Conservation (phyloP, 106 monocot genomes). For the Narthecium ossifragum region DNA sequence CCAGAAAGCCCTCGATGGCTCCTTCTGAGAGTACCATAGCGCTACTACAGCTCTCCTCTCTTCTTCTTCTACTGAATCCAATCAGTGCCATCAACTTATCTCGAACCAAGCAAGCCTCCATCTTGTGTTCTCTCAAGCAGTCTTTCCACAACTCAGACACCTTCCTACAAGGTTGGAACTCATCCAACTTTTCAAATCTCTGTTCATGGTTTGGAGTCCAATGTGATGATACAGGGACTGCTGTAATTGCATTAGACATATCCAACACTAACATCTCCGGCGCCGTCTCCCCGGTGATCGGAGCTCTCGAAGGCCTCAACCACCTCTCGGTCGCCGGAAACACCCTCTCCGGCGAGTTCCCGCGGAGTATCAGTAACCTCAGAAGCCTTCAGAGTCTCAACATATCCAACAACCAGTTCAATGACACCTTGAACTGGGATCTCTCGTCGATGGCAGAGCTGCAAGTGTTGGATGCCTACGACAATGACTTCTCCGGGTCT, state of each 20-base stretch:
- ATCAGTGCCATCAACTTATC: neutral
- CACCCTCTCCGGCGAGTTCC: constrained; percentile 37
- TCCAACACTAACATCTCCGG: constrained; percentile 71
- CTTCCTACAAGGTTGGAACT: constrained; percentile 36
- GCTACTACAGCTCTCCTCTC: constrained; percentile 1
- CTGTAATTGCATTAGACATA: constrained; percentile 44
- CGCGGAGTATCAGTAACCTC: constrained; percentile 15
- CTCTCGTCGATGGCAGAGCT: constrained; percentile 32
- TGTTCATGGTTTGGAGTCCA: constrained; percentile 63
- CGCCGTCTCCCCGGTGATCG: constrained; percentile 25
- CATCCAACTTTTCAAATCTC: constrained; percentile 18
- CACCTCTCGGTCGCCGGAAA: constrained; percentile 36
- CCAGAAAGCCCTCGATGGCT: neutral
- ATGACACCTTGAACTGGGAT: constrained; percentile 36
- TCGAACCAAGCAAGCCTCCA: constrained; percentile 39
- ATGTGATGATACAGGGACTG: constrained; percentile 24
- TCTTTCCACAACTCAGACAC: constrained; percentile 22
- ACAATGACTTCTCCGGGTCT: constrained; percentile 66
- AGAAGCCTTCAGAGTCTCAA: constrained; percentile 33
- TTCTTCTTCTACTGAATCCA: neutral
- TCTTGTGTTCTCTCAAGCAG: constrained; percentile 50
- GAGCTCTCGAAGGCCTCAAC: constrained; percentile 18
- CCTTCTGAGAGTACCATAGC: neutral
- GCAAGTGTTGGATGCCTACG: constrained; percentile 64
- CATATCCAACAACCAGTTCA: constrained; percentile 75